Evolutionary conservation across 768 basidiomycete species (phyloP).

Genomic region (Leccinum boreale): DNA sequence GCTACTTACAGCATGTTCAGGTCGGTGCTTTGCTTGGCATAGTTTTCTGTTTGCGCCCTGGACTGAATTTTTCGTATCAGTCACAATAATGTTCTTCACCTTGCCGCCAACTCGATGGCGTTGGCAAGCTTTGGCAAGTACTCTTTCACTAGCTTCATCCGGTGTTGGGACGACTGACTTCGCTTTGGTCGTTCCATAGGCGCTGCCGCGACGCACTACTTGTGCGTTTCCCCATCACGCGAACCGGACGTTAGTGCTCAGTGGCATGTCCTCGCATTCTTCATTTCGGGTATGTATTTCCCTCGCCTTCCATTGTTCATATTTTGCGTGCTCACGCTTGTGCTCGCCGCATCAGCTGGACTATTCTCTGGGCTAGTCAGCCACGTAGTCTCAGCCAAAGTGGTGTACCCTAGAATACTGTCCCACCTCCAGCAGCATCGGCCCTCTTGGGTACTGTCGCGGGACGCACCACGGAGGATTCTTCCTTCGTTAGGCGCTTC

Average conservation of each 20-base stretch:
- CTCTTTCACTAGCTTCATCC: neutral
- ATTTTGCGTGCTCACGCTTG: neutral
- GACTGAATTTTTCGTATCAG: constrained; percentile 34
- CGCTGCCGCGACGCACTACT: constrained; percentile 58
- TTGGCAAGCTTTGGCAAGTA: constrained; percentile 75
- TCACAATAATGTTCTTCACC: constrained; percentile 66
- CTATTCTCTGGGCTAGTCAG: constrained; percentile 76
- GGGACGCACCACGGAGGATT: constrained; percentile 39
- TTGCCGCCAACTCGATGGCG: constrained; percentile 76
- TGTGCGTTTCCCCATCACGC: constrained; percentile 42
- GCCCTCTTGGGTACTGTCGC: constrained; percentile 39
- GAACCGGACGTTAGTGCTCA: constrained; percentile 63
- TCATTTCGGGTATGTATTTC: constrained; percentile 54
- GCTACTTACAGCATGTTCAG: constrained; percentile 79
- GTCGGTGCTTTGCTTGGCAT: constrained; percentile 33
- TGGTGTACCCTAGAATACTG: constrained; percentile 70
- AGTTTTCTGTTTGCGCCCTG: neutral
- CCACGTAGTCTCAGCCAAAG: constrained; percentile 63
- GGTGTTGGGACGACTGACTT: constrained; percentile 1
- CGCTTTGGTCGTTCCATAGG: constrained; percentile 36
- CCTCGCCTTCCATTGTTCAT: too few relatives aligned
- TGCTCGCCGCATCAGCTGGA: constrained; percentile 49
- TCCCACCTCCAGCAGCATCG: constrained; percentile 52
- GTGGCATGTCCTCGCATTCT: constrained; percentile 84
- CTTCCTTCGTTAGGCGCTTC: constrained; percentile 79